Conservation (phyloP, 345 rosid species). For the Corchorus capsularis region DNA sequence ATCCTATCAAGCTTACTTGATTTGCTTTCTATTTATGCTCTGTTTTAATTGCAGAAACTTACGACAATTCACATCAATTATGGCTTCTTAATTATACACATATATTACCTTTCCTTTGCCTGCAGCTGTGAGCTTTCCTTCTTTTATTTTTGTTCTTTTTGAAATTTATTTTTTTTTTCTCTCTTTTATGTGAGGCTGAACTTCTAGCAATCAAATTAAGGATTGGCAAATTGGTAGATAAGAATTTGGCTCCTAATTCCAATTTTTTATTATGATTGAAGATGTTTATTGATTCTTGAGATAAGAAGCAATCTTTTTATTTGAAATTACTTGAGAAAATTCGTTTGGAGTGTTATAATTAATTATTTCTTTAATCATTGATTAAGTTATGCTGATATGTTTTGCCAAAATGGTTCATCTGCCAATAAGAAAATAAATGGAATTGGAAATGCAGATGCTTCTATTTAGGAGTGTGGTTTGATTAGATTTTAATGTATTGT, state of each 20-base stretch:
- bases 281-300: neutral
- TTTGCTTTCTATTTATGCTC: neutral
- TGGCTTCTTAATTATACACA: neutral
- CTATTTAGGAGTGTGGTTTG: neutral
- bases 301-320: neutral
- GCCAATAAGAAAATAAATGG: neutral
- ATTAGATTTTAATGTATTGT: neutral
- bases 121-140: neutral
- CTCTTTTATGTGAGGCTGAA: neutral
- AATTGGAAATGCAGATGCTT: neutral
- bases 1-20: neutral
- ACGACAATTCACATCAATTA: neutral
- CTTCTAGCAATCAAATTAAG: neutral
- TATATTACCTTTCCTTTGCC: neutral
- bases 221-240: neutral
- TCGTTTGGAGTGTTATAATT: too few species aligned
- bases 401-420: neutral
- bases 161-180: neutral
- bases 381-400: neutral
- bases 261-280: neutral
- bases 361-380: neutral
- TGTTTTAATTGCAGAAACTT: neutral
- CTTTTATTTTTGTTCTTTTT: neutral
- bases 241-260: neutral
- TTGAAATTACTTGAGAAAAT: neutral